These are phyloP conservation scores for Termitomyces sp. DNA, from an alignment of 768 basidiomycete species.

Conservation along the genomic window DNA sequence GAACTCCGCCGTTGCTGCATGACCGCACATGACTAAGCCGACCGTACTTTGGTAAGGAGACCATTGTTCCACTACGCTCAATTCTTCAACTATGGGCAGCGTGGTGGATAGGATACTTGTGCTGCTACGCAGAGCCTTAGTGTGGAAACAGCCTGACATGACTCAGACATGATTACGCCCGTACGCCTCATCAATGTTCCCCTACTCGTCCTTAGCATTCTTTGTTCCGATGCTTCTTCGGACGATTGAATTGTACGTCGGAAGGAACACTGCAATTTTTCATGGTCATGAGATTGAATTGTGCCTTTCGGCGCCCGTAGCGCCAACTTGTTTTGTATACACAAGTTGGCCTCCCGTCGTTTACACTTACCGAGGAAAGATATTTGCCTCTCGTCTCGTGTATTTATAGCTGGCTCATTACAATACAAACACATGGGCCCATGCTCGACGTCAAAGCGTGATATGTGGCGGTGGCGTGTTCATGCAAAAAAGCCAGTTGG, in stretches of 20 bases:
- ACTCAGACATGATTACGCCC: not conserved
- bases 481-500: not conserved
- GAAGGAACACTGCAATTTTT: not conserved
- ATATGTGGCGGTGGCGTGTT: not conserved
- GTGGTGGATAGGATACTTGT: not conserved
- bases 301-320: not conserved
- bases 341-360: not conserved
- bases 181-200: not conserved
- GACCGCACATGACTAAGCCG: constrained; percentile 11
- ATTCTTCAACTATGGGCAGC: not conserved
- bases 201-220: not conserved
- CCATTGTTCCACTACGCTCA: too few species aligned
- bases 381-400: not conserved
- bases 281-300: not conserved
- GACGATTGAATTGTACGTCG: not conserved
- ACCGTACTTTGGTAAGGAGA: too few species aligned
- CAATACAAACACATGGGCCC: not conserved
- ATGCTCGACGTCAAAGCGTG: not conserved
- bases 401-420: not conserved
- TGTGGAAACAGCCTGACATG: not conserved
- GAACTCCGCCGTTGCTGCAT: constrained; percentile 1
- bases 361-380: not conserved
- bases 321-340: too few species aligned
- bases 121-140: not conserved
- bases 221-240: not conserved